phyloP scores from a whole-genome alignment of 1,284 basidiomycete genomes.

The Trichosporon coremiiforme region DNA sequence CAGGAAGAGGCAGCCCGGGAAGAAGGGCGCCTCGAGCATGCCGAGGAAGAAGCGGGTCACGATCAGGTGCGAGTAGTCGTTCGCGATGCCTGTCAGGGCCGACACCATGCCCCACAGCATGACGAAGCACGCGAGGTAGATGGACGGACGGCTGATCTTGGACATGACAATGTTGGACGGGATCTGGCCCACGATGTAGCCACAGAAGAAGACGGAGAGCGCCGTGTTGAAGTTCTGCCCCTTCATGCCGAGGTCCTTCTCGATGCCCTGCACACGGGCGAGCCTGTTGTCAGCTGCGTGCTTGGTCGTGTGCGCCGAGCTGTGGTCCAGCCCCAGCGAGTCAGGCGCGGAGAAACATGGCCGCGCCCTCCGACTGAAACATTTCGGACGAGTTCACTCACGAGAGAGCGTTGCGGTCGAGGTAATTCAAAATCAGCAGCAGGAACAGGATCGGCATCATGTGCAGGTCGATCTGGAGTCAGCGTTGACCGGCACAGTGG shows the following conservation, averaged over 20 bases:
- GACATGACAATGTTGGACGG: constrained; percentile 44
- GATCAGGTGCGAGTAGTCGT: constrained; percentile 29
- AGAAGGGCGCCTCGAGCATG: constrained; percentile 43
- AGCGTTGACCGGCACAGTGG: neutral
- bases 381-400: constrained; percentile 13
- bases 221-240: constrained; percentile 45
- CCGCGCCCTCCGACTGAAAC: neutral
- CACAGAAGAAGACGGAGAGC: constrained; percentile 52
- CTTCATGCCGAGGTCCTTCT: constrained; percentile 43
- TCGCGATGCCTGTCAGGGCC: constrained; percentile 25
- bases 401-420: constrained; percentile 50
- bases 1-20: constrained; percentile 37
- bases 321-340: neutral
- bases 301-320: neutral
- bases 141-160: constrained; percentile 23
- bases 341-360: neutral
- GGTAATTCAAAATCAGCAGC: constrained; percentile 49
- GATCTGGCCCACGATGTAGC: constrained; percentile 51
- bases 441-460: constrained; percentile 39
- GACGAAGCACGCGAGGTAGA: constrained; percentile 33
- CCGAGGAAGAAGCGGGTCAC: constrained; percentile 45
- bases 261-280: constrained; percentile 32
- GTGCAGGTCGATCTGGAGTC: constrained; percentile 34
- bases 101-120: constrained; percentile 30
- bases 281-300: constrained; percentile 13